These are phyloP conservation scores for Hypoxylon sp. DNA, from an alignment of 2,329 filamentous ascomycete genomes.

Conservation along the genomic window DNA sequence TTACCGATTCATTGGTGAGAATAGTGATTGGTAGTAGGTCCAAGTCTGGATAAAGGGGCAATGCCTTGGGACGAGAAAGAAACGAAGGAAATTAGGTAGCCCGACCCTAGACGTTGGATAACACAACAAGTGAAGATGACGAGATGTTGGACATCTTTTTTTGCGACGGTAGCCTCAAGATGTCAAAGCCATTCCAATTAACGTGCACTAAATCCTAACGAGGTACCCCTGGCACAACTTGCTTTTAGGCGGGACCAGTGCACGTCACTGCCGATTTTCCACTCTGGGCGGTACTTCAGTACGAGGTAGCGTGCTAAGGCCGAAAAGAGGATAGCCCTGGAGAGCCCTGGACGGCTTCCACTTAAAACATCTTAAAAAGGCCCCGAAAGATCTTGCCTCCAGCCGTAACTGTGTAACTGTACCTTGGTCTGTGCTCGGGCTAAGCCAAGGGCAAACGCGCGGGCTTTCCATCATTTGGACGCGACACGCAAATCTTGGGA, in stretches of 20 bases:
- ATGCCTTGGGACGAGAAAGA: conserved; percentile 9
- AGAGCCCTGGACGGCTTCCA: background rate
- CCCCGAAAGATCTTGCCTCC: conserved; percentile 19
- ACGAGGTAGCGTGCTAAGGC: conserved; percentile 21
- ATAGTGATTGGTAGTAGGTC: conserved; percentile 9
- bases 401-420: background rate
- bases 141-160: conserved; percentile 36
- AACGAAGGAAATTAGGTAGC: conserved; percentile 17
- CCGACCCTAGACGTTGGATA: conserved; percentile 22
- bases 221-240: conserved; percentile 32
- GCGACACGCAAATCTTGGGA: conserved; percentile 31
- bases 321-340: conserved; percentile 11
- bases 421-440: conserved; percentile 23
- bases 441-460: conserved; percentile 17
- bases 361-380: conserved; percentile 25
- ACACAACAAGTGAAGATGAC: conserved; percentile 20
- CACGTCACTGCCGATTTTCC: conserved; percentile 48
- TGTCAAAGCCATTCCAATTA: conserved; percentile 27
- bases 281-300: conserved; percentile 31
- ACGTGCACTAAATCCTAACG: conserved; percentile 34
- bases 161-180: conserved; percentile 47
- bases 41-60: conserved; percentile 13
- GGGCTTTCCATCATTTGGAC: conserved; percentile 26
- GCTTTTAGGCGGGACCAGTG: conserved; percentile 41
- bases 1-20: conserved; percentile 49